Percentiles rank a stretch among this genome's conserved stretches.
phyloP scores from a whole-genome alignment of 192 early-diverging fungal genomes.

The Podila verticillata region DNA sequence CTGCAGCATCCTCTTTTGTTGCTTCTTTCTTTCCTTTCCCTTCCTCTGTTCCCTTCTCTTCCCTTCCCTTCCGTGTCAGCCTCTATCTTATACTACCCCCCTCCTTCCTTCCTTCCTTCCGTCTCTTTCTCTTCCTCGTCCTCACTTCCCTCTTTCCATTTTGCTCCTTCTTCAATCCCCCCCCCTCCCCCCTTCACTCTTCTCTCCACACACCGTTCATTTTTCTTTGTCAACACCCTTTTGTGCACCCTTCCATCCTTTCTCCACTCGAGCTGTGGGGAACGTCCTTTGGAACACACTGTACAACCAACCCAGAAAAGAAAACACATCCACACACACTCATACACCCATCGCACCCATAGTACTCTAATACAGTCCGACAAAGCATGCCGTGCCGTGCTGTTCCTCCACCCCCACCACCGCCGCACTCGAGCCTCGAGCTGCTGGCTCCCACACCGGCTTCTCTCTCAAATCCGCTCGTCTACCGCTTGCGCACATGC shows the following conservation, averaged over 20 bases:
- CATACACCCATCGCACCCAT: neutral
- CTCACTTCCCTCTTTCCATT: neutral
- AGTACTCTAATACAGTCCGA: neutral
- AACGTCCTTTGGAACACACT: neutral
- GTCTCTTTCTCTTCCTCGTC: neutral
- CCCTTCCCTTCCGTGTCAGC: neutral
- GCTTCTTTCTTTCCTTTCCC: no score
- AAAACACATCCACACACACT: neutral
- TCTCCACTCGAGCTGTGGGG: neutral
- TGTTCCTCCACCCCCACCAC: slow-evolving; percentile 38
- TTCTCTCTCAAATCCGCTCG: slow-evolving; percentile 41
- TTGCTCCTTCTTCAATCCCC: no score
- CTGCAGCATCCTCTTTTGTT: no score
- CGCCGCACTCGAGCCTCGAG: slow-evolving; percentile 38
- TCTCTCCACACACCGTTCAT: neutral
- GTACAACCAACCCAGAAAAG: no score
- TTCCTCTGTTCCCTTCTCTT: neutral
- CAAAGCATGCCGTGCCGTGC: slow-evolving; percentile 40
- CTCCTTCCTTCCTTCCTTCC: slow-evolving; percentile 1
- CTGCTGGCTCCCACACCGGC: slow-evolving; percentile 22
- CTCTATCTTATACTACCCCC: neutral
- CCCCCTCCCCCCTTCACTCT: no score
- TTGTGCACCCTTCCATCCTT: neutral
- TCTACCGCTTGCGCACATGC: slow-evolving; percentile 39
- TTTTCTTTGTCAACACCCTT: neutral